Conservation (phyloP, 495 filamentous ascomycete species). For the Achaetomiella virescens region DNA sequence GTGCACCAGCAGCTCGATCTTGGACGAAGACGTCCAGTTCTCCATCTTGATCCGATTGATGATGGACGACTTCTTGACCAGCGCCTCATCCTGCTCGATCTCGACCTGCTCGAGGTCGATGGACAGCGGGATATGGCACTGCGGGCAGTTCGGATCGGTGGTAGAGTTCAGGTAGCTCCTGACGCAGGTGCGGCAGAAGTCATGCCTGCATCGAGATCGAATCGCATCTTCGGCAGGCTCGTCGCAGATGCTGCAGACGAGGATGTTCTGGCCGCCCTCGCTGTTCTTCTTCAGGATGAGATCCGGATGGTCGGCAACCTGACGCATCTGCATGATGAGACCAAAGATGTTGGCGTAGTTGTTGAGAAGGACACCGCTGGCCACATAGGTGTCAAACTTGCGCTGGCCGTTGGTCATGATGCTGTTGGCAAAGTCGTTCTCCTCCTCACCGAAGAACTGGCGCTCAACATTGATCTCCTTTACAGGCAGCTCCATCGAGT, state of each 20-base stretch:
- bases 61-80: constrained; percentile 87
- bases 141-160: constrained; percentile 75
- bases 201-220: constrained; percentile 83
- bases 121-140: constrained; percentile 79
- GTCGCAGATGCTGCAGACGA: constrained; percentile 91
- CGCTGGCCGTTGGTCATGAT: constrained; percentile 87
- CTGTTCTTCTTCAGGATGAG: constrained; percentile 81
- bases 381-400: constrained; percentile 91
- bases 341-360: constrained; percentile 91
- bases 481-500: constrained; percentile 89
- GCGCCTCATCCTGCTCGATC: constrained; percentile 76
- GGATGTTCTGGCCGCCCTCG: constrained; percentile 79
- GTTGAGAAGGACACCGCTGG: constrained; percentile 88
- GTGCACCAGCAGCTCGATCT: constrained; percentile 93
- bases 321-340: constrained; percentile 95
- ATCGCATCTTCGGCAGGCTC: constrained; percentile 93
- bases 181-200: constrained; percentile 88
- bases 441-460: constrained; percentile 91
- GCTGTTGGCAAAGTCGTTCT: constrained; percentile 88
- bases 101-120: constrained; percentile 93
- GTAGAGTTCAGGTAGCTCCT: constrained; percentile 75
- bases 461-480: constrained; percentile 89
- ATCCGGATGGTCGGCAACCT: constrained; percentile 93
- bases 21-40: constrained; percentile 93
- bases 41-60: constrained; percentile 98